These are phyloP conservation scores for Bathelium albidoporum DNA, from an alignment of 495 filamentous ascomycete species.

Conservation along the genomic window DNA sequence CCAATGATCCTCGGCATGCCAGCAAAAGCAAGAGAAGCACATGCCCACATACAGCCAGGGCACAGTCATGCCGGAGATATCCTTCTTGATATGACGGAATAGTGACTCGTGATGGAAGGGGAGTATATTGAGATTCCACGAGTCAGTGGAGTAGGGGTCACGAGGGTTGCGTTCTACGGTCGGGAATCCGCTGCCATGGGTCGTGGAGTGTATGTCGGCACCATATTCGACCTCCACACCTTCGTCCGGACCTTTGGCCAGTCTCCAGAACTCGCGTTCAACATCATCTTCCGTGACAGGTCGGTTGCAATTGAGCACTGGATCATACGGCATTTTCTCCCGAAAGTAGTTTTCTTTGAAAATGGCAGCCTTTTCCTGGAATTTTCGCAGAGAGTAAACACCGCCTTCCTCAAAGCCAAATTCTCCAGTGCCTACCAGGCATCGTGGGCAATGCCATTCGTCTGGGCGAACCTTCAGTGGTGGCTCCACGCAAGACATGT, in stretches of 20 bases:
- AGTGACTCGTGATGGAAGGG: constrained; percentile 85
- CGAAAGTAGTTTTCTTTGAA: constrained; percentile 94
- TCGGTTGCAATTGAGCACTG: constrained; percentile 53
- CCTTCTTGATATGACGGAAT: constrained; percentile 93
- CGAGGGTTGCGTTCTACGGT: constrained; percentile 86
- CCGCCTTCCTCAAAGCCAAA: constrained; percentile 98
- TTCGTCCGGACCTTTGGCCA: constrained; percentile 86
- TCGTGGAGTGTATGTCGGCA: constrained; percentile 96
- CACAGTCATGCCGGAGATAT: constrained; percentile 99
- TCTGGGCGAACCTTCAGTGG: constrained; percentile 68
- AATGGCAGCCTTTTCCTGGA: constrained; percentile 88
- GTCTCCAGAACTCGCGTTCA: constrained; percentile 91
- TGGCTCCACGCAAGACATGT: constrained; percentile 80
- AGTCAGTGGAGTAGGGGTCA: constrained; percentile 74
- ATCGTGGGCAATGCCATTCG: constrained; percentile 95
- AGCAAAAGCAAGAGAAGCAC: constrained; percentile 99
- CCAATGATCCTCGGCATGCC: constrained; percentile 98
- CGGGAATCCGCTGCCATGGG: constrained; percentile 94
- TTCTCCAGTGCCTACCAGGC: constrained; percentile 89
- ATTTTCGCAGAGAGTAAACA: constrained; percentile 89
- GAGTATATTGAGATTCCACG: constrained; percentile 94
- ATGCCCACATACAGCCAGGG: constrained; percentile 99
- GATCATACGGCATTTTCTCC: constrained; percentile 81
- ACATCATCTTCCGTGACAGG: constrained; percentile 92
- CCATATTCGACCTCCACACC: constrained; percentile 98